Conservation (phyloP, 371 early-diverging fungal genomes). For the Mycotypha africana region DNA sequence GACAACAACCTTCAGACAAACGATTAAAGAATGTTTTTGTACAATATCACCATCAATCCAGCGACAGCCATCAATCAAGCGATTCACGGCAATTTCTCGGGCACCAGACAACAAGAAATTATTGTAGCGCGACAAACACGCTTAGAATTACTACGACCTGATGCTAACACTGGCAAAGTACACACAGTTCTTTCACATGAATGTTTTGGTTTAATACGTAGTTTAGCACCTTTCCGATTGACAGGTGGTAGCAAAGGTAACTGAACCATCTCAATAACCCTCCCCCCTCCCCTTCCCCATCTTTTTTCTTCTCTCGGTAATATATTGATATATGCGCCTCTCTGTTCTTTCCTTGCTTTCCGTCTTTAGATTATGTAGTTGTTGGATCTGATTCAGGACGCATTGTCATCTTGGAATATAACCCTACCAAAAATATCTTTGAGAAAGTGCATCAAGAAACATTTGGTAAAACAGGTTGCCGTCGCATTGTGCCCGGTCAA, state of each 20-base stretch:
- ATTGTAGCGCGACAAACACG: slow-evolving; percentile 76
- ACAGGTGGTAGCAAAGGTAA: slow-evolving; percentile 73
- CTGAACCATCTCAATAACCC: no score
- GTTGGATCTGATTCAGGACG: slow-evolving; percentile 92
- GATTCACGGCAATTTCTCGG: slow-evolving; percentile 90
- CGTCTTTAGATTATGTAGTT: slow-evolving; percentile 75
- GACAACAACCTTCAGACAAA: neutral
- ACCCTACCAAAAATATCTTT: slow-evolving; percentile 67
- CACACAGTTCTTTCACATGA: slow-evolving; percentile 69
- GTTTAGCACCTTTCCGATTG: slow-evolving; percentile 68
- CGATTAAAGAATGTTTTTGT: slow-evolving; percentile 73
- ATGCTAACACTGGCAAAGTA: slow-evolving; percentile 80
- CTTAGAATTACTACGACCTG: slow-evolving; percentile 79
- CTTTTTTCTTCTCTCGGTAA: no score
- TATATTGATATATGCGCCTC: no score
- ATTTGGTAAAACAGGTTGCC: slow-evolving; percentile 90
- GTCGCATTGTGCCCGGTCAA: slow-evolving; percentile 93
- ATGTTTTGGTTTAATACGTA: slow-evolving; percentile 85
- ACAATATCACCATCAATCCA: slow-evolving; percentile 86
- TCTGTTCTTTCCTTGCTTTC: neutral
- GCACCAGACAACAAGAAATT: slow-evolving; percentile 88
- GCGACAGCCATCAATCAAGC: slow-evolving; percentile 75
- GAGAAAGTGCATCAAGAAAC: slow-evolving; percentile 89
- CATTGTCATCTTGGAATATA: slow-evolving; percentile 89
- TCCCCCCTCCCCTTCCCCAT: no score